phyloP scores from a whole-genome alignment of 352 stramenopile species.

The Phytophthora pinifolia region DNA sequence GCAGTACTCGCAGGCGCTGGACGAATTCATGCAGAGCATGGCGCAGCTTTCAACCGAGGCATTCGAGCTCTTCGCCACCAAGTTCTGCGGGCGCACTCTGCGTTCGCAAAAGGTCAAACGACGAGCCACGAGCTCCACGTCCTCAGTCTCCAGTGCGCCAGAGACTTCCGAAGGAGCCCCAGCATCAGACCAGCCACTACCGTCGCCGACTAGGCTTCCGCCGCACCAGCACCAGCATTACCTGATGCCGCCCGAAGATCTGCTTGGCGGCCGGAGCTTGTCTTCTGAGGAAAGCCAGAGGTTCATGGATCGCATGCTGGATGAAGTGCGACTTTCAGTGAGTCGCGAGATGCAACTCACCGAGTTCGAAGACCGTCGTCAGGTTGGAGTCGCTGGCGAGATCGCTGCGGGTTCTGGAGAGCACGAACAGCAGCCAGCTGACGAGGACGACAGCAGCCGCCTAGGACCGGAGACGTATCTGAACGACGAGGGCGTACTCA shows the following conservation, averaged over 20 bases:
- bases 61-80: slow-evolving; percentile 72
- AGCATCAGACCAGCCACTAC: slow-evolving; percentile 7
- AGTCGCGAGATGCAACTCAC: slow-evolving; percentile 47
- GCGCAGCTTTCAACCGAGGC: slow-evolving; percentile 65
- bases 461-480: slow-evolving; percentile 68
- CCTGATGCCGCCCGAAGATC: slow-evolving; percentile 49
- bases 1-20: slow-evolving; percentile 69
- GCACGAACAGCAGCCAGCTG: slow-evolving; percentile 16
- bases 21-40: slow-evolving; percentile 73
- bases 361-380: slow-evolving; percentile 17
- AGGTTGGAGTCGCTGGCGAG: slow-evolving; percentile 1
- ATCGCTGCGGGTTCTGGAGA: slow-evolving; percentile 1
- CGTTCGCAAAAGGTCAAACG: slow-evolving; percentile 79
- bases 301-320: slow-evolving; percentile 81
- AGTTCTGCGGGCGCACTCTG: slow-evolving; percentile 74
- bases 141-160: slow-evolving; percentile 4
- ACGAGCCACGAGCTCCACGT: slow-evolving; percentile 21
- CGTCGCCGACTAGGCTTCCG: slow-evolving; percentile 11
- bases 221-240: slow-evolving; percentile 37
- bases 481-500: slow-evolving; percentile 71
- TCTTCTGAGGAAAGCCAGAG: slow-evolving; percentile 70
- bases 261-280: slow-evolving; percentile 42
- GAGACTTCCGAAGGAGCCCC: slow-evolving; percentile 5
- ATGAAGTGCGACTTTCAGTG: slow-evolving; percentile 60
- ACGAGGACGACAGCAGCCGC: slow-evolving; percentile 33